Conservation (phyloP, 2,329 filamentous ascomycete species). For the Aspergillus piperis region DNA sequence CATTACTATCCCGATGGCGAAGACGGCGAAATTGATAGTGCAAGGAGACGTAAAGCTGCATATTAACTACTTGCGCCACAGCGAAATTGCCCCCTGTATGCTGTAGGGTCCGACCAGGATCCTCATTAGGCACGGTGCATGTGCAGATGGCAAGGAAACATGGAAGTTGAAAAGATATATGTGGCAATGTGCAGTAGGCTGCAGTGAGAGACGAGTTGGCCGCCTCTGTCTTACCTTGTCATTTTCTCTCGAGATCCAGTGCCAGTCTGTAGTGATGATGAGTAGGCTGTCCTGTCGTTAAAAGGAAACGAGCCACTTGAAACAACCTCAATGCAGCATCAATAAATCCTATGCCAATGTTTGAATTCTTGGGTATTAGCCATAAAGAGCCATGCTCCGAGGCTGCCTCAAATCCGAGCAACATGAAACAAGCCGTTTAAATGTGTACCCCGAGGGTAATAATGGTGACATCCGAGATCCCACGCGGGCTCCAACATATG, state of each 20-base stretch:
- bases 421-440: constrained; percentile 1
- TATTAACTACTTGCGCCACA: background rate
- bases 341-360: background rate
- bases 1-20: background rate
- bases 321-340: background rate
- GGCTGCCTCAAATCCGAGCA: background rate
- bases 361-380: background rate
- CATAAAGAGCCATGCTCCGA: background rate
- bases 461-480: background rate
- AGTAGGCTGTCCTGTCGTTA: background rate
- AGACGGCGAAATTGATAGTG: background rate
- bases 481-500: background rate
- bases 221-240: too few relatives aligned
- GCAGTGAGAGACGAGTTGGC: too few relatives aligned
- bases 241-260: too few relatives aligned
- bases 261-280: too few relatives aligned
- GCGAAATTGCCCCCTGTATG: background rate
- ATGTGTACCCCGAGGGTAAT: background rate
- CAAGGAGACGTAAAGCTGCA: constrained; percentile 6
- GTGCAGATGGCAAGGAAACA: background rate
- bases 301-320: background rate
- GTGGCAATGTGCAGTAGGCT: too few relatives aligned
- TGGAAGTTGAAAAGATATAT: background rate
- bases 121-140: background rate
- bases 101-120: background rate